These are phyloP conservation scores for Moricandia arvensis DNA, from an alignment of 345 rosid species.

Conservation along the genomic window DNA sequence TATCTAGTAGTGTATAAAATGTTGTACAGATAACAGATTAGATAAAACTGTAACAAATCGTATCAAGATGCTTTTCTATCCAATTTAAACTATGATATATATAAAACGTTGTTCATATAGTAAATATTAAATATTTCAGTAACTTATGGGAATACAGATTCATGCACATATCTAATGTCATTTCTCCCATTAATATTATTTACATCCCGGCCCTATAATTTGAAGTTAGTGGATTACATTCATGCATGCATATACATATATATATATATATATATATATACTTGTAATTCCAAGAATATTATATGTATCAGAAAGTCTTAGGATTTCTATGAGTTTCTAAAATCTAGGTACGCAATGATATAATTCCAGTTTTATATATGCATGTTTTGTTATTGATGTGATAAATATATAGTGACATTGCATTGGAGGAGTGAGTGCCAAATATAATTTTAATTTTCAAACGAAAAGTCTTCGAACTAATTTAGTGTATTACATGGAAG, in stretches of 20 bases:
- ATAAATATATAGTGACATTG: neutral
- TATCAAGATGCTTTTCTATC: neutral
- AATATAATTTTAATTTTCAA: neutral
- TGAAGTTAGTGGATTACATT: constrained; percentile 30
- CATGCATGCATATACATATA: constrained; percentile 35
- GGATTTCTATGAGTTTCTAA: constrained; percentile 15
- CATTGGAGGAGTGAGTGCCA: constrained; percentile 8
- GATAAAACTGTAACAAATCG: neutral
- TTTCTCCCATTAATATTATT: neutral
- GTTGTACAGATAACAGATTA: neutral
- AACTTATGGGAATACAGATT: constrained; percentile 6
- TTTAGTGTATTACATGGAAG: constrained; percentile 13
- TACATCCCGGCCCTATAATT: neutral
- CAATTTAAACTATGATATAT: neutral
- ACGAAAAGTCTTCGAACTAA: constrained; percentile 1
- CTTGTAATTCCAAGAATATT: constrained; percentile 11
- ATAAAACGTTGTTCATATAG: neutral
- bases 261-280: no score
- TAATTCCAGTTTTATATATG: neutral
- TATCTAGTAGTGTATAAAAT: neutral
- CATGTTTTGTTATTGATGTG: neutral
- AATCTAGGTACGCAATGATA: constrained; percentile 10
- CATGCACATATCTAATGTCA: constrained; percentile 12
- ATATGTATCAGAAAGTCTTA: neutral
- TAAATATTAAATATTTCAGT: neutral